Conservation (phyloP, 176 grass and related monocot species). For the Themeda triandra region DNA sequence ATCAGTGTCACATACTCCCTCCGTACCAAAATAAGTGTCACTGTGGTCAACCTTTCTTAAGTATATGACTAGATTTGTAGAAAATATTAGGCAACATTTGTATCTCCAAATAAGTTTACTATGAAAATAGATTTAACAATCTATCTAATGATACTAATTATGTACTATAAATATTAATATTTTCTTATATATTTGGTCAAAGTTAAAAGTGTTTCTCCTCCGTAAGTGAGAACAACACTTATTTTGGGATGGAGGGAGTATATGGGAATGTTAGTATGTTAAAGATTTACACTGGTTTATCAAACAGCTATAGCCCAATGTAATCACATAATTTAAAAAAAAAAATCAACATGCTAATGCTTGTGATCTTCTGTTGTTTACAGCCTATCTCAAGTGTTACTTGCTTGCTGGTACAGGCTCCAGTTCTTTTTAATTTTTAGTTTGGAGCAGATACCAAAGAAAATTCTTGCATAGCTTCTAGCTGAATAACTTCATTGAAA, state of each 20-base stretch:
- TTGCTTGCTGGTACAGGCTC: neutral
- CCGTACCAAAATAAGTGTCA: no score
- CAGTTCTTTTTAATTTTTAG: neutral
- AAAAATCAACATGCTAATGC: neutral
- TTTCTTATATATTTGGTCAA: no score
- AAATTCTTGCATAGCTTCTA: conserved; percentile 5
- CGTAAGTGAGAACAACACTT: no score
- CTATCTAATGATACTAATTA: no score
- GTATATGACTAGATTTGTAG: no score
- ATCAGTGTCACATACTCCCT: neutral
- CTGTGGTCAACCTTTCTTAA: no score
- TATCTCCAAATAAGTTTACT: no score
- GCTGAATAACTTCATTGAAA: neutral
- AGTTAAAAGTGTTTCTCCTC: no score
- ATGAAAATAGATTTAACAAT: no score
- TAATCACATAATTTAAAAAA: neutral
- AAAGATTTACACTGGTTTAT: neutral
- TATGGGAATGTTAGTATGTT: neutral
- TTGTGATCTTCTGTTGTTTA: neutral
- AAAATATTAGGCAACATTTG: no score
- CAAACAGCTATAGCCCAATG: neutral
- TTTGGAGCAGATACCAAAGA: conserved; percentile 10
- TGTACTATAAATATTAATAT: no score
- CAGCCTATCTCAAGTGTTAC: neutral
- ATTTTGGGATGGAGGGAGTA: no score